Evolutionary conservation across 495 filamentous ascomycete genomes (phyloP).

Genomic region (Apodospora peruviana): DNA sequence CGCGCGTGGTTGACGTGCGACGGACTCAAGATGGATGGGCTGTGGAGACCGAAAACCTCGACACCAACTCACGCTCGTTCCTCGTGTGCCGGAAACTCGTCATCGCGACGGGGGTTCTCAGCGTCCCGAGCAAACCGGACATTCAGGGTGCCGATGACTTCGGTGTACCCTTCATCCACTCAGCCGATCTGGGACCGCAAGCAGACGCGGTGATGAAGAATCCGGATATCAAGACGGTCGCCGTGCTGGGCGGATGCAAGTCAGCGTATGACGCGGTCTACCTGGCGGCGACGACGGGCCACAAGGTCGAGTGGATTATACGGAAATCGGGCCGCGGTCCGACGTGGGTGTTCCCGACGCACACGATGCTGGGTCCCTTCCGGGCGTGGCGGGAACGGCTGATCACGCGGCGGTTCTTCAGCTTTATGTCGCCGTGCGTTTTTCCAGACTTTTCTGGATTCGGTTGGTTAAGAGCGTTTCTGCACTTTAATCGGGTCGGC

Average conservation of each 20-base stretch:
- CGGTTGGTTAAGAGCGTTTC: conserved; percentile 13
- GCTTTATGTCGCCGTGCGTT: conserved; percentile 20
- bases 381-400: conserved; percentile 34
- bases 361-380: conserved; percentile 20
- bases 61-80: neutral
- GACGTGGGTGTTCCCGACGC: conserved; percentile 52
- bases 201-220: conserved; percentile 15
- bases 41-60: neutral
- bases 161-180: conserved; percentile 55
- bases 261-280: conserved; percentile 72
- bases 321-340: conserved; percentile 66
- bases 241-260: conserved; percentile 64
- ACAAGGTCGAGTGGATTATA: conserved; percentile 67
- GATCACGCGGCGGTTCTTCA: conserved; percentile 42
- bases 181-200: conserved; percentile 41
- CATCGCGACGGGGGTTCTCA: conserved; percentile 66
- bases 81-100: conserved; percentile 50
- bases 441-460: conserved; percentile 19
- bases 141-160: conserved; percentile 45
- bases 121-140: conserved; percentile 48
- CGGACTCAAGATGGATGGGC: conserved; percentile 7
- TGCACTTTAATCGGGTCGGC: conserved; percentile 55
- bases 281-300: conserved; percentile 52
- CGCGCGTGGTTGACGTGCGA: conserved; percentile 6
- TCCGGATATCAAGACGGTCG: conserved; percentile 27